Conservation (phyloP, 352 stramenopile genomes). For the Globisporangium rhizosaccharum region DNA sequence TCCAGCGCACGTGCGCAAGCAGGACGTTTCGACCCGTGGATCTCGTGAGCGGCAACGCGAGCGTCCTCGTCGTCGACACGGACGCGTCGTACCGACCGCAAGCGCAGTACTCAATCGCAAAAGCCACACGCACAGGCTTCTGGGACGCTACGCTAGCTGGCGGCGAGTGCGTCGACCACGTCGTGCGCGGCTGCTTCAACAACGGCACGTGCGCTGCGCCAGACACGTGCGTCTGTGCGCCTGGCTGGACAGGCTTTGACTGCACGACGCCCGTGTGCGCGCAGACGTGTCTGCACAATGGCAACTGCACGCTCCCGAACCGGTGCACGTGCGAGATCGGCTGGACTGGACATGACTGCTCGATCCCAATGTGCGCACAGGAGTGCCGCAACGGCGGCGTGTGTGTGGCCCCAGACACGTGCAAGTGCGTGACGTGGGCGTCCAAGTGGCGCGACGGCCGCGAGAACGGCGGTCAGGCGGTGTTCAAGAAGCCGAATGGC, state of each 20-base stretch:
- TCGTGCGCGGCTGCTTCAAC: slow-evolving; percentile 94
- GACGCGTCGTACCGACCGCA: slow-evolving; percentile 88
- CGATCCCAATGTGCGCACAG: slow-evolving; percentile 87
- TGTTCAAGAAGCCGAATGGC: slow-evolving; percentile 91
- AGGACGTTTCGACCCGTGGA: slow-evolving; percentile 19
- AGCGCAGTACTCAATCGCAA: slow-evolving; percentile 67
- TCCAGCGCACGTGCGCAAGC: slow-evolving; percentile 72
- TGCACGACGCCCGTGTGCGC: slow-evolving; percentile 75
- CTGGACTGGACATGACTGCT: slow-evolving; percentile 87
- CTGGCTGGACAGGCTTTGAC: slow-evolving; percentile 73
- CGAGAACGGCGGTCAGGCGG: slow-evolving; percentile 79
- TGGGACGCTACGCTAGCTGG: slow-evolving; percentile 50
- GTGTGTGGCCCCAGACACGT: slow-evolving; percentile 82
- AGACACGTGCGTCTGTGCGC: slow-evolving; percentile 73
- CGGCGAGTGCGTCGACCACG: slow-evolving; percentile 88
- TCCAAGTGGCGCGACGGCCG: slow-evolving; percentile 89
- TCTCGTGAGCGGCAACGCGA: slow-evolving; percentile 21
- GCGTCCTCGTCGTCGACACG: slow-evolving; percentile 84
- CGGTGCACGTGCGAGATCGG: slow-evolving; percentile 89
- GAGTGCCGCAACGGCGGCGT: slow-evolving; percentile 85
- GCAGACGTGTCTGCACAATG: slow-evolving; percentile 69
- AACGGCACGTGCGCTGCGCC: slow-evolving; percentile 93
- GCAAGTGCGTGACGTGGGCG: slow-evolving; percentile 84
- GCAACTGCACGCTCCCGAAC: slow-evolving; percentile 91
- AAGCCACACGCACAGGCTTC: slow-evolving; percentile 41